These are phyloP conservation scores for Diutina sp. DNA, from an alignment of 1,139 yeast genomes.

Conservation along the genomic window DNA sequence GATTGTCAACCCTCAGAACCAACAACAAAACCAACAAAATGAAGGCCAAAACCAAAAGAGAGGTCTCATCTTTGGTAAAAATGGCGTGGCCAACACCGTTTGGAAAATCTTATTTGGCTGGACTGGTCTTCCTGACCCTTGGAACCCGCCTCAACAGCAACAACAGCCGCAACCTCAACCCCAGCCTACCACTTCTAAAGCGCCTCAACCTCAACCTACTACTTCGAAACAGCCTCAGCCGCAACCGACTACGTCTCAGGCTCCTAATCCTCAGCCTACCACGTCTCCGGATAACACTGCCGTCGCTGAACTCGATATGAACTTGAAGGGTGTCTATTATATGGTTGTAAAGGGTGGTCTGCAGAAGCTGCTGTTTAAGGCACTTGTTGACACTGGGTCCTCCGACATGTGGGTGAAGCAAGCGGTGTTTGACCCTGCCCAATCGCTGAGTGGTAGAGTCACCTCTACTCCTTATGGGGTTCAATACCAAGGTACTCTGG, in stretches of 20 bases:
- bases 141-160: background rate
- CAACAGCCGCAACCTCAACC: background rate
- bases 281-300: background rate
- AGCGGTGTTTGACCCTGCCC: background rate
- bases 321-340: conserved; percentile 1
- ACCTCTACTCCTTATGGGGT: background rate
- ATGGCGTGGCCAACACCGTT: background rate
- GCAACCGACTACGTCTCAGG: background rate
- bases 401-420: conserved; percentile 1
- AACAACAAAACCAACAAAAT: no score
- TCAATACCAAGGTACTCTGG: background rate
- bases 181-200: background rate
- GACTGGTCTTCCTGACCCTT: background rate
- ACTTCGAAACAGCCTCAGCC: background rate
- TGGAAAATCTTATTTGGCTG: background rate
- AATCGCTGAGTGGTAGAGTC: background rate
- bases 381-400: background rate
- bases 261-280: background rate
- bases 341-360: background rate
- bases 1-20: background rate
- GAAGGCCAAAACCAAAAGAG: background rate
- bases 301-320: background rate
- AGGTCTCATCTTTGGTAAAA: background rate
- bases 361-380: background rate
- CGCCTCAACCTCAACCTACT: background rate